Percentiles rank a stretch among this genome's conserved stretches.
phyloP scores from a whole-genome alignment of 495 filamentous ascomycete genomes.

The Terfezia claveryi region DNA sequence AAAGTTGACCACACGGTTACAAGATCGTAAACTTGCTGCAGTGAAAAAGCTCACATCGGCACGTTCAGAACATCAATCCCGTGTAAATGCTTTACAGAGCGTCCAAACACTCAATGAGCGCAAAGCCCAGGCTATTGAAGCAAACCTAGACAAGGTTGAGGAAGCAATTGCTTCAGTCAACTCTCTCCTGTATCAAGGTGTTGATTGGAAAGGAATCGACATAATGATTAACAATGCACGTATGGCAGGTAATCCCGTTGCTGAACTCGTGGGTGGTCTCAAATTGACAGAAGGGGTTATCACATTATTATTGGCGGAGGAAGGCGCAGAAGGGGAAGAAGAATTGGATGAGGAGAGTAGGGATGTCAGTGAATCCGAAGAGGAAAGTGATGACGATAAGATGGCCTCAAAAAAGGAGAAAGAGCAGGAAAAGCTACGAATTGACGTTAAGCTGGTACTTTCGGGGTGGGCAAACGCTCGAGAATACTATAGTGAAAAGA shows the following conservation, averaged over 20 bases:
- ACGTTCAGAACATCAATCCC: conserved; percentile 55
- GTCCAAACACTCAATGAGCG: conserved; percentile 63
- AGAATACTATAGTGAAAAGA: conserved; percentile 80
- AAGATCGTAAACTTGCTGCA: conserved; percentile 59
- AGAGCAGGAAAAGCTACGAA: conserved; percentile 31
- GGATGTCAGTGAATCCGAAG: conserved; percentile 31
- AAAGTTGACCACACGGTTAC: conserved; percentile 61
- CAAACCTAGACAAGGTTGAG: conserved; percentile 69
- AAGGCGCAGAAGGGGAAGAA: conserved; percentile 32
- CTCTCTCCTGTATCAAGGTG: conserved; percentile 67
- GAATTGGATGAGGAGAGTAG: conserved; percentile 28
- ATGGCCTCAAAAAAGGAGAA: conserved; percentile 20
- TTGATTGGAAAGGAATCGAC: conserved; percentile 90
- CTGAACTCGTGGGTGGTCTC: conserved; percentile 63
- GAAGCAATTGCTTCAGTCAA: conserved; percentile 85
- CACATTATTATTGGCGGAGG: conserved; percentile 57
- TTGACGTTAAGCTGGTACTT: conserved; percentile 69
- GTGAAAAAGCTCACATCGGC: conserved; percentile 69
- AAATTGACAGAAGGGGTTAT: conserved; percentile 76
- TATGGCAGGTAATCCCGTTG: conserved; percentile 56
- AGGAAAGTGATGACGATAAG: conserved; percentile 30
- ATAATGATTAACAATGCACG: conserved; percentile 74
- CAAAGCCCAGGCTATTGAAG: conserved; percentile 68
- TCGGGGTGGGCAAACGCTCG: conserved; percentile 73
- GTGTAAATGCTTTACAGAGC: conserved; percentile 59